Conservation (phyloP, 208 protist species). For the Trypanosoma theileri region DNA sequence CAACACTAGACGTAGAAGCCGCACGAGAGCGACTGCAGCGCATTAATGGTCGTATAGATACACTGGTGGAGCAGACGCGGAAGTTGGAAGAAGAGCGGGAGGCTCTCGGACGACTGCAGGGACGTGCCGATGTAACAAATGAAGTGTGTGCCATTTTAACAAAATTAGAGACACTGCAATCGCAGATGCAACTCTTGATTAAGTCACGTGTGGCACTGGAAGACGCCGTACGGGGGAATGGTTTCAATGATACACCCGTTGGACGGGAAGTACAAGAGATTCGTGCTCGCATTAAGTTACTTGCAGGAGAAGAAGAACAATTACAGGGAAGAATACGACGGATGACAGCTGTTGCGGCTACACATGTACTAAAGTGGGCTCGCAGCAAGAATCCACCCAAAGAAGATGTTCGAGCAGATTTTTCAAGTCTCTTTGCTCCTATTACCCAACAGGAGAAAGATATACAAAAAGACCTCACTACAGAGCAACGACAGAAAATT, state of each 20-base stretch:
- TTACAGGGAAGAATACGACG: conserved; percentile 55
- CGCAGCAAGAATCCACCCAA: conserved; percentile 77
- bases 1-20: conserved; percentile 23
- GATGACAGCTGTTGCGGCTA: conserved; percentile 61
- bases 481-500: conserved; percentile 56
- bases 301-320: conserved; percentile 60
- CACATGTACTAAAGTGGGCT: conserved; percentile 74
- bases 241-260: conserved; percentile 41
- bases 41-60: conserved; percentile 47
- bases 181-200: conserved; percentile 57
- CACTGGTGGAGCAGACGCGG: conserved; percentile 39
- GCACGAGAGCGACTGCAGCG: conserved; percentile 52
- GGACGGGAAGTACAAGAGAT: conserved; percentile 57
- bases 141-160: conserved; percentile 54
- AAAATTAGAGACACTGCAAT: conserved; percentile 52
- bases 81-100: conserved; percentile 65
- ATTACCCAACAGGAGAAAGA: conserved; percentile 8
- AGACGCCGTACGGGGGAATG: not conserved
- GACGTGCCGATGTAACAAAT: conserved; percentile 49
- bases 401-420: conserved; percentile 26
- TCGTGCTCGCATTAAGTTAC: conserved; percentile 44
- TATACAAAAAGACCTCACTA: conserved; percentile 27
- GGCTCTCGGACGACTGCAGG: conserved; percentile 49
- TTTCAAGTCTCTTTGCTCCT: conserved; percentile 5
- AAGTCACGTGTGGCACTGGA: conserved; percentile 48